Evolutionary conservation across 164 flowering plant genomes (phyloP), one percentile per base, ranked within the genome.

Genomic region (Vitis rupestris): DNA sequence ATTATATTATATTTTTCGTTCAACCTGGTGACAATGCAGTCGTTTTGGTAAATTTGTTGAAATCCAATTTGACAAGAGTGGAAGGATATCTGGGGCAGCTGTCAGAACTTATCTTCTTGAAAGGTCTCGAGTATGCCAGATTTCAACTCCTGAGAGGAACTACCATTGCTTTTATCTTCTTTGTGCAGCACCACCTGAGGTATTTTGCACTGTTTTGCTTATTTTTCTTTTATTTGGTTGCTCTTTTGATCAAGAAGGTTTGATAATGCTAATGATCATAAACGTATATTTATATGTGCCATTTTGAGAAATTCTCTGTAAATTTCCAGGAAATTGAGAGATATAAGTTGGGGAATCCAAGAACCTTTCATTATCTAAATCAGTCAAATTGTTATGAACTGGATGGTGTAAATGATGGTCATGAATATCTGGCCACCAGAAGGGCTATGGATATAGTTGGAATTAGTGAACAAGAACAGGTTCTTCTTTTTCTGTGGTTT

Each of bases 31-130:
- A 54, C 47, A 9, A 54, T 66, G 60, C 52, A 73, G 76, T 73
- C 76, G 76, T 27, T 73, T 73, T 64, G 76, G 76, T 52, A 73
- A 73, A 67, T 73, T 73, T 67, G 76, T 73, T 67, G 76, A 73
- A 50, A 61, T 73, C 67, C 76, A 73, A 63, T 73, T 73, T 67
- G 76, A 73, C 63, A 73, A 73, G 60, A 73, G 49, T 63, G 76
- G 76, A 59, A 67, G 76, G 56, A 73, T 73, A 52, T 73, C 71
- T 54, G 71, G 71, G 48, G 76, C 76, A 10, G 76, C 76, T 19
- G 58, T 73, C 62, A 61, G 71, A 58, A 68, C 71, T 16, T 68
- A 68, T 59, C 64, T 68, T 17, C 71, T 68, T 60, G 71, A 68
- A 62, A 52, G 76, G 16, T 73, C 76, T 19, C 76, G 76, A 54